A percentile compares a stretch with the other conserved stretches of the same genome.
Conservation (phyloP, 345 rosid species). For the Theobroma cacao region DNA sequence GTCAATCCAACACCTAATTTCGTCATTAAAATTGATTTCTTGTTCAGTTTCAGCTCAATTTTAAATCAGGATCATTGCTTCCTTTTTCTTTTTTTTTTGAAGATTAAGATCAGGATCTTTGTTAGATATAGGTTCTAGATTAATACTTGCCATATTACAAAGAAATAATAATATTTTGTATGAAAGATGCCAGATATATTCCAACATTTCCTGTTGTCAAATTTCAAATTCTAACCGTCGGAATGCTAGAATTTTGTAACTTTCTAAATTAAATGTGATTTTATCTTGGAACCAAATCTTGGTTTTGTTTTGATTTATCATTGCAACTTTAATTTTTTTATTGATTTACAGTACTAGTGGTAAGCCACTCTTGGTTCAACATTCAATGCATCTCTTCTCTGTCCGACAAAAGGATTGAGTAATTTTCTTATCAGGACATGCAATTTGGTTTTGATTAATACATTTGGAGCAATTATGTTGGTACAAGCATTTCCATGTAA, state of each 20-base stretch:
- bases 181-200: neutral
- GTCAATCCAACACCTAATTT: neutral
- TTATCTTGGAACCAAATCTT: neutral
- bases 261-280: too few species aligned
- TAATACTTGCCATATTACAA: too few species aligned
- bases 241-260: too few species aligned
- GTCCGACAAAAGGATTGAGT: neutral
- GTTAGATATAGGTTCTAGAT: too few species aligned
- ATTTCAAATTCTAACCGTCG: too few species aligned
- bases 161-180: too few species aligned
- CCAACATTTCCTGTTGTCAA: too few species aligned
- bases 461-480: neutral
- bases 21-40: neutral
- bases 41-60: neutral
- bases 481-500: neutral
- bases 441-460: neutral
- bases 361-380: neutral
- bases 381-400: neutral
- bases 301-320: neutral
- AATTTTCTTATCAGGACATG: neutral
- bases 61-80: neutral
- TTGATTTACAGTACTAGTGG: neutral
- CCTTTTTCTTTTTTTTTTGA: too few species aligned
- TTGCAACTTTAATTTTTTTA: neutral
- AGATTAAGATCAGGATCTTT: too few species aligned